These are phyloP conservation scores for Amphibolis antarctica DNA, from an alignment of 106 monocot species.

Conservation along the genomic window DNA sequence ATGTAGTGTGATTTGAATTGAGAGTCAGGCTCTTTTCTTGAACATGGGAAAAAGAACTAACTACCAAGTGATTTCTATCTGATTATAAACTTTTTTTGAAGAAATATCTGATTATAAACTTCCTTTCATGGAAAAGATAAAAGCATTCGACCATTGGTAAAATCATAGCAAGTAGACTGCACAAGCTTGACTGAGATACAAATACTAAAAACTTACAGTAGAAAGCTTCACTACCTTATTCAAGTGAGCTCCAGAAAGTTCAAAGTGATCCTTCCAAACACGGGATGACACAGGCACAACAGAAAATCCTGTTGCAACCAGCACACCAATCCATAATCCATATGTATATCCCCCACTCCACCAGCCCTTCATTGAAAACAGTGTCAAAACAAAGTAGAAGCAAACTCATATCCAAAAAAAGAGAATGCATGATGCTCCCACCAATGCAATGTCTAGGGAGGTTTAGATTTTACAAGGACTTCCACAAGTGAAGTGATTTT, in stretches of 20 bases:
- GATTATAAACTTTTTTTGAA: no score
- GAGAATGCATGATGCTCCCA: no score
- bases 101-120: no score
- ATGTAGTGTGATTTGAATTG: not conserved
- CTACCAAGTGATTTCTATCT: no score
- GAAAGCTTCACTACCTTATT: constrained; percentile 40
- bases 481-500: no score
- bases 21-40: not conserved
- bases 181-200: no score
- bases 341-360: constrained; percentile 94
- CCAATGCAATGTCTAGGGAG: no score
- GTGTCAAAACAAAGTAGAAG: not conserved
- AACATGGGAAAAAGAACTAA: not conserved
- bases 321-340: constrained; percentile 83
- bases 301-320: constrained; percentile 91
- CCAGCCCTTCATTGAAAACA: constrained; percentile 53
- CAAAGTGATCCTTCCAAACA: constrained; percentile 82
- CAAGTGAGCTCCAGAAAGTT: constrained; percentile 37
- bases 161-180: no score
- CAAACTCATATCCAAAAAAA: not conserved
- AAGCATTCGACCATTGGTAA: no score
- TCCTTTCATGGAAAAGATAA: no score
- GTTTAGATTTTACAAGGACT: no score
- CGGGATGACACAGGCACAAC: constrained; percentile 78
- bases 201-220: not conserved